These are phyloP conservation scores for Wallacemonas sp. DNA, from an alignment of 208 protist genomes.

Conservation along the genomic window DNA sequence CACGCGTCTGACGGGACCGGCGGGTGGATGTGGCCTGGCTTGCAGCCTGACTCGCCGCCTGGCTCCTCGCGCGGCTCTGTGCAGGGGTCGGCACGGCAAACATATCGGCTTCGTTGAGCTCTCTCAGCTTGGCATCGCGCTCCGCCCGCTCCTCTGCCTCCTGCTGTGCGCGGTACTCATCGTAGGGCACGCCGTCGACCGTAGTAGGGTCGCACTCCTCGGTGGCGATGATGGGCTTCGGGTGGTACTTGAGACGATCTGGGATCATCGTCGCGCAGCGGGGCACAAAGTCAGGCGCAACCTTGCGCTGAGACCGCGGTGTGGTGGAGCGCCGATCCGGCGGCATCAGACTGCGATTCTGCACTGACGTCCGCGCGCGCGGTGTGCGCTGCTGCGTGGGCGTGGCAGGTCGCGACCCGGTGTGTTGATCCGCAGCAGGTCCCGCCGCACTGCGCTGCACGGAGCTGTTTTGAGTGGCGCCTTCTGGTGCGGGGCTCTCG, in stretches of 20 bases:
- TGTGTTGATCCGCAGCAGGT: constrained; percentile 4
- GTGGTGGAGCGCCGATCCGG: constrained; percentile 4
- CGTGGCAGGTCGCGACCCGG: constrained; percentile 4
- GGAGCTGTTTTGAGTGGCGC: constrained; percentile 20
- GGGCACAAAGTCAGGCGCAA: constrained; percentile 19
- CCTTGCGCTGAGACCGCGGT: constrained; percentile 1
- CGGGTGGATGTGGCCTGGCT: constrained; percentile 1
- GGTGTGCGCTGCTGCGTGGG: constrained; percentile 15
- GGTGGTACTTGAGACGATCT: constrained; percentile 57
- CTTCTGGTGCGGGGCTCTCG: constrained; percentile 15
- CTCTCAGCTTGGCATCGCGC: background rate
- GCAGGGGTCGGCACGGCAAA: background rate
- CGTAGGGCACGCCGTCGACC: constrained; percentile 8
- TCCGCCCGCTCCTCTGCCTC: constrained; percentile 16
- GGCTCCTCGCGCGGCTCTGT: background rate
- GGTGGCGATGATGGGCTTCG: constrained; percentile 19
- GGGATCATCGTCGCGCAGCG: constrained; percentile 51
- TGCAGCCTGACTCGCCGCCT: background rate
- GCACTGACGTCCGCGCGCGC: background rate
- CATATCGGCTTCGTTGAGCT: background rate
- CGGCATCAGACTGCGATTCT: background rate
- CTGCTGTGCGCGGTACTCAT: constrained; percentile 6
- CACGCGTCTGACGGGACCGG: background rate
- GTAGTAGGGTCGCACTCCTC: constrained; percentile 13
- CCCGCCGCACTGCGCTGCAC: too few relatives aligned